Percentiles rank a stretch among this genome's conserved stretches.
These are phyloP conservation scores for Populus pruinosa DNA, from an alignment of 345 rosid species.

Conservation along the genomic window DNA sequence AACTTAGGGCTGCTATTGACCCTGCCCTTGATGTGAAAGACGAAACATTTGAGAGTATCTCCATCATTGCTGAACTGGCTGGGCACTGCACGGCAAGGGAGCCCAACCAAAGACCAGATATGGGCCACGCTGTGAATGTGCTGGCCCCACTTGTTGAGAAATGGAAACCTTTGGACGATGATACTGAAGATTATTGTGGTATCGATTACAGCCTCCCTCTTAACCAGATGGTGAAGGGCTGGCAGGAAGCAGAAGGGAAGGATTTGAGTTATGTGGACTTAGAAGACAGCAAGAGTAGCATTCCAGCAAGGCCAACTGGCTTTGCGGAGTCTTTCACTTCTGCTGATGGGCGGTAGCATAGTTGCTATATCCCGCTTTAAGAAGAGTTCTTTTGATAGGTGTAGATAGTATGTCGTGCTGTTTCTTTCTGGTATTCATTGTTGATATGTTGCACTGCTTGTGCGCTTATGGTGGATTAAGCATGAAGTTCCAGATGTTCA, in stretches of 20 bases:
- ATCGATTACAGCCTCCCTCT: constrained; percentile 76
- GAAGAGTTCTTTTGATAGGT: constrained; percentile 9
- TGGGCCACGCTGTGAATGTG: constrained; percentile 70
- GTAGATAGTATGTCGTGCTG: constrained; percentile 32
- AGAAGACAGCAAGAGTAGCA: constrained; percentile 67
- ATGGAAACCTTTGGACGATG: constrained; percentile 65
- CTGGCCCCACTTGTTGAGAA: constrained; percentile 64
- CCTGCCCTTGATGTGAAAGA: constrained; percentile 47
- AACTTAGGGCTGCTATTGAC: constrained; percentile 57
- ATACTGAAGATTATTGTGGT: constrained; percentile 57
- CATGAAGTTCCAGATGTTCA: neutral
- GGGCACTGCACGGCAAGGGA: constrained; percentile 81
- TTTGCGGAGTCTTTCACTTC: constrained; percentile 78
- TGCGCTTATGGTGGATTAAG: neutral
- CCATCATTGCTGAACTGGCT: constrained; percentile 55
- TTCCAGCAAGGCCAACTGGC: constrained; percentile 66
- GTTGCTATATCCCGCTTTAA: neutral
- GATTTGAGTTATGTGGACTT: constrained; percentile 50
- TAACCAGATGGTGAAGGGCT: constrained; percentile 73
- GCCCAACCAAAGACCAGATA: constrained; percentile 68
- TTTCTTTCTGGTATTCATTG: constrained; percentile 16
- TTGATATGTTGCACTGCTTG: constrained; percentile 7
- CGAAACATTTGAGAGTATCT: constrained; percentile 55
- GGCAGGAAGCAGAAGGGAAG: constrained; percentile 80
- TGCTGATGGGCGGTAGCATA: constrained; percentile 55